Evolutionary conservation across 257 asterid genomes (phyloP).

Genomic region (Oldenlandia corymbosa): DNA sequence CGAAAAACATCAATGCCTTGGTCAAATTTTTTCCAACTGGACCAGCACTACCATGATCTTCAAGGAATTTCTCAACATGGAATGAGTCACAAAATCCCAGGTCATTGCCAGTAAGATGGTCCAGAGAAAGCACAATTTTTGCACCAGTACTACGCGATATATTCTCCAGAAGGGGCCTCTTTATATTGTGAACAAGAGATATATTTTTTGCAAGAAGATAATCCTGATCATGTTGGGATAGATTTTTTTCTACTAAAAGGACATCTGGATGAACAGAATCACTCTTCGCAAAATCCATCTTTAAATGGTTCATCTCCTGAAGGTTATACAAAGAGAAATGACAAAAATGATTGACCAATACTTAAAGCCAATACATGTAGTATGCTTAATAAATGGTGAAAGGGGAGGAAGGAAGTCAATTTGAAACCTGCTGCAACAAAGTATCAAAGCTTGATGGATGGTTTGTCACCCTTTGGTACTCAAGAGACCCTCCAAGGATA

Average conservation of each 20-base stretch:
- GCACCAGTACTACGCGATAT: constrained; percentile 83
- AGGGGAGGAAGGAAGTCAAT: constrained; percentile 5
- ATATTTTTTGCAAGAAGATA: constrained; percentile 77
- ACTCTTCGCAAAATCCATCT: constrained; percentile 83
- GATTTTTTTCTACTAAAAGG: constrained; percentile 74
- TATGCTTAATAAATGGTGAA: no score
- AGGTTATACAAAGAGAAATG: constrained; percentile 9
- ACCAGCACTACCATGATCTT: constrained; percentile 68
- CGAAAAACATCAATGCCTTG: constrained; percentile 80
- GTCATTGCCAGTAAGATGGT: constrained; percentile 57
- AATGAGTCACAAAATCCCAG: constrained; percentile 71
- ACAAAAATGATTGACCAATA: not conserved
- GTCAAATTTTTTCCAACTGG: constrained; percentile 55
- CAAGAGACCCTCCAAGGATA: constrained; percentile 79
- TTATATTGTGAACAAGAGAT: constrained; percentile 72
- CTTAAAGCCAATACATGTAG: not conserved
- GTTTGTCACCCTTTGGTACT: constrained; percentile 74
- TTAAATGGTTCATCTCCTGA: constrained; percentile 87
- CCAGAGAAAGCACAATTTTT: constrained; percentile 64
- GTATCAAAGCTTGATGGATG: constrained; percentile 76
- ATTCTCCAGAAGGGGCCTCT: constrained; percentile 76
- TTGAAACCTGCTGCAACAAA: constrained; percentile 66
- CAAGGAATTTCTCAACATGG: constrained; percentile 68
- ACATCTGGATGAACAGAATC: constrained; percentile 72
- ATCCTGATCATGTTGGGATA: constrained; percentile 75